A percentile compares a stretch with the other conserved stretches of the same genome.
Evolutionary conservation across 176 grass and related monocot genomes (phyloP).

Genomic region (bread wheat (Triticum aestivum)): DNA sequence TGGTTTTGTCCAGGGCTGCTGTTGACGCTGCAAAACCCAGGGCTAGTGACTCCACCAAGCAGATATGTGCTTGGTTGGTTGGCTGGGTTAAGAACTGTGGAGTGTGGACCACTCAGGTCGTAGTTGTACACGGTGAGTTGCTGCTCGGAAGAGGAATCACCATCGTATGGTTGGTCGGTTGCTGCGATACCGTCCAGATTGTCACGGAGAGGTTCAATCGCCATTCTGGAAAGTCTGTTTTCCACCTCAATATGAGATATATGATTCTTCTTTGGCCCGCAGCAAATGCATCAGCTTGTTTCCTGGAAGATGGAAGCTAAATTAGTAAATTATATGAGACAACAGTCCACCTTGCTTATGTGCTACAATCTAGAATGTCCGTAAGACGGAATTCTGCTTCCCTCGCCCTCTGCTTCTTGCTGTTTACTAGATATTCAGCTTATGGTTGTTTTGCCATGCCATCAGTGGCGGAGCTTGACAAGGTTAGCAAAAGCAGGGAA

Average conservation of each 20-base stretch:
- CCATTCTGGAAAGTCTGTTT: neutral
- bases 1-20: neutral
- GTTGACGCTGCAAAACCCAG: too few relatives aligned
- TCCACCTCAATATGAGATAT: neutral
- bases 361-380: neutral
- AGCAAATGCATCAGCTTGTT: neutral
- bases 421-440: too few relatives aligned
- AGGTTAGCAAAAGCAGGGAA: too few relatives aligned
- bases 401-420: too few relatives aligned
- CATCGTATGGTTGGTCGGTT: neutral
- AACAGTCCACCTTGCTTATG: neutral
- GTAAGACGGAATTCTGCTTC: neutral
- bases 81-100: neutral
- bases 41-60: too few relatives aligned
- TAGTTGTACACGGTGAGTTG: neutral
- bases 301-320: neutral
- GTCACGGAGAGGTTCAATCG: neutral
- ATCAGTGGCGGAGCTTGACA: too few relatives aligned
- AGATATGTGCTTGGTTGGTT: neutral
- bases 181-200: neutral
- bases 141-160: too few relatives aligned
- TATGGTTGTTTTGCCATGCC: too few relatives aligned
- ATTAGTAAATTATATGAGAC: neutral
- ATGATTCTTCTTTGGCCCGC: neutral
- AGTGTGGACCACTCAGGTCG: neutral